Evolutionary conservation across 345 rosid genomes (phyloP), one percentile per base, ranked within the genome.

Genomic region (Populus pruinosa): DNA sequence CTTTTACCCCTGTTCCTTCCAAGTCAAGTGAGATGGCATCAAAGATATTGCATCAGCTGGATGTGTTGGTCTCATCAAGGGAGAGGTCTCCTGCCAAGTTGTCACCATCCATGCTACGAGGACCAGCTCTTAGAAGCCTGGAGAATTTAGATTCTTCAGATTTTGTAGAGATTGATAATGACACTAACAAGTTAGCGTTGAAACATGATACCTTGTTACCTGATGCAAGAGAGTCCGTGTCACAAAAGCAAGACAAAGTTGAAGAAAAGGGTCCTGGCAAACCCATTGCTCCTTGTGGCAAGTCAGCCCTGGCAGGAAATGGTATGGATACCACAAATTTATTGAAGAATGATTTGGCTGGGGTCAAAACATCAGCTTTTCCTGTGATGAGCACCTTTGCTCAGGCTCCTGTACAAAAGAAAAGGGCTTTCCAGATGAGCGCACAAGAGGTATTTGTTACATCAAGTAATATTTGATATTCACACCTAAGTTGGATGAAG

Each of bases 1-100:
- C 85, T 78, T 84, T 76, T 77, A 73, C 86, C 25, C 71, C 88
- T 80, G 91, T 89, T 61, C 90, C 98, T 71, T 89, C 97, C 38
- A 86, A 87, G 85, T 96, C 99, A 78, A 88, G 87, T 70, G 91
- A 91, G 82, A 79, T 80, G 88, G 98, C 98, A 85, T 83, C 91
- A 77, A 90, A 90, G 86, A 94, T 96, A 80, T 82, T 94, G 73
- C 84, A 88, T 86, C 91, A 91, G 65, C 89, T 94, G 77, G 92
- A 91, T 82, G 85, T 66, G 69, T 76, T 94, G 79, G 91, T 86
- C 18, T 83, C 92, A 36, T 72, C 77, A 2, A 89, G 83, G 87
- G 97, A 89, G 74, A 96, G 88, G 75, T 87, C 96, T 67, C 97
- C 97, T 6, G 70, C 88, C 56, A 89, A 85, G 87, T 83, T 91